Conservation (phyloP, 2,329 filamentous ascomycete species). For the Daldinia sp. region DNA sequence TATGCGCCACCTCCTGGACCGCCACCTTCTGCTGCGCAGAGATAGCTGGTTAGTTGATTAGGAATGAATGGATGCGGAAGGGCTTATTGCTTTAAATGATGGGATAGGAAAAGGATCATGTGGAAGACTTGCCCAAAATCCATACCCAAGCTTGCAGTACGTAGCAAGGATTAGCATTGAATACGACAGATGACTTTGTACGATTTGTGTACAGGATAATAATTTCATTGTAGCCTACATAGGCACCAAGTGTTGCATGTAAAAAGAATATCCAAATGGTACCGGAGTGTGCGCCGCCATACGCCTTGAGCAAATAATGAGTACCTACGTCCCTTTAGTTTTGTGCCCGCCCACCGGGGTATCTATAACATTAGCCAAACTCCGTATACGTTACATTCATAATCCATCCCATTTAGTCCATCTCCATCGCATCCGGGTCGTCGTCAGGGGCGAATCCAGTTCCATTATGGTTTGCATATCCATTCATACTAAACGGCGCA, state of each 20-base stretch:
- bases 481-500: conserved; percentile 15
- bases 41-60: conserved; percentile 32
- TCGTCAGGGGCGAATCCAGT: conserved; percentile 6
- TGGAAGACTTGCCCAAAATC: background rate
- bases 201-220: conserved; percentile 24
- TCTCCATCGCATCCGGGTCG: conserved; percentile 75
- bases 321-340: background rate
- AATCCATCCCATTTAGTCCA: conserved; percentile 57
- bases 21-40: conserved; percentile 55
- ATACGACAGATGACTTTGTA: conserved; percentile 24
- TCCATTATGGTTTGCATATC: conserved; percentile 17
- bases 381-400: conserved; percentile 35
- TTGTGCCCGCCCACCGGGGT: conserved; percentile 32
- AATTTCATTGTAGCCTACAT: conserved; percentile 29
- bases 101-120: background rate
- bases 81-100: conserved; percentile 34
- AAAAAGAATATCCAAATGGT: conserved; percentile 5
- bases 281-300: conserved; percentile 6
- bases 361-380: conserved; percentile 38
- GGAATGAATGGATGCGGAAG: background rate
- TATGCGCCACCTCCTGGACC: conserved; percentile 64
- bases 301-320: conserved; percentile 4
- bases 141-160: conserved; percentile 10
- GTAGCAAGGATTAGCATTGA: conserved; percentile 7
- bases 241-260: conserved; percentile 9